Base-by-base conservation (phyloP, 768 basidiomycete genomes). In the Auriscalpium microsporum region DNA sequence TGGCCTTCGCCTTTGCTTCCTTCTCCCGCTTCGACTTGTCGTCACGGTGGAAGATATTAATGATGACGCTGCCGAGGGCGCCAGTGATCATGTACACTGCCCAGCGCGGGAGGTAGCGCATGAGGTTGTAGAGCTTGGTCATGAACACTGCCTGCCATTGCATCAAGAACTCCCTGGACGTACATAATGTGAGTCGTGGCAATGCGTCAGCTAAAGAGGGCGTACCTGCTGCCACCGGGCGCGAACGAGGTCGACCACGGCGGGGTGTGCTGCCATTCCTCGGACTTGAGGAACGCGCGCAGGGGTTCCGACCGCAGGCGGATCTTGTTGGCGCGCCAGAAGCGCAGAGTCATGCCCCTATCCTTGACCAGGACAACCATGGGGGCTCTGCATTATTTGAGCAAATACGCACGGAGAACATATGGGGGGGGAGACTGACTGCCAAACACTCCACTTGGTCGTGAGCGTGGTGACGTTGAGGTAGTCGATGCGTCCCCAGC, bases 401-500 rank as follows among this genome's bases (percentile, higher is more conserved):
- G 45, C 6, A 14, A 37, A 58, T 33, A 55, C 5, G 55, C 19
- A 14, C n/a, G 51, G 35, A 47, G 13, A 51, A 59, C 42, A 40
- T 16, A 50, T 4, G 28, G 5, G 5, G 4, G 28, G 21, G 11
- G 37, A 61, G 28, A 78, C 83, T 56, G 66, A 93, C 93, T 80
- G 78, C 89, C 90, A 94, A 48, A 94, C 68, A 37, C 68, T 73
- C 93, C 93, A 95, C 65, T 86, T 87, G 2, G 90, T 91, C 55
- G 91, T 94, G 55, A 93, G 69, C 52, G 75, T 71, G 4, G 89
- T 92, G 59, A 94, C 91, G 58, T 86, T 84, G 59, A 92, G 71
- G 68, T 93, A 95, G 72, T 94, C 90, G 56, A 95, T 82, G 58
- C 93, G 82, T 50, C 82, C 93, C 79, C 86, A 94, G 55, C 80